Evolutionary conservation across 345 rosid genomes (phyloP), one percentile per base, ranked within the genome.

Genomic region (Leavenworthia alabamica): DNA sequence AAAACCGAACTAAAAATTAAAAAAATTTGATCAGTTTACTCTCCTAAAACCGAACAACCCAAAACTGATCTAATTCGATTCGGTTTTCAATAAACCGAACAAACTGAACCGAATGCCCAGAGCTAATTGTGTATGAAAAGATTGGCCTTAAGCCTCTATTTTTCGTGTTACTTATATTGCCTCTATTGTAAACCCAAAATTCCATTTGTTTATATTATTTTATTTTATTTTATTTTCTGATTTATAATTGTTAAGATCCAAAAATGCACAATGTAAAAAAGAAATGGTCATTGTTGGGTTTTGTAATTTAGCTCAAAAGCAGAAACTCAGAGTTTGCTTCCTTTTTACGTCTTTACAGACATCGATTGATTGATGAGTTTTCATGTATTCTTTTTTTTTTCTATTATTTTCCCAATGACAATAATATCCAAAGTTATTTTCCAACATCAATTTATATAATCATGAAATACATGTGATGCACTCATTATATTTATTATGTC

Each of bases 271-370:
- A 41, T 46, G 52, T 24, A 63, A 56, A 63, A 56, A 56, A 9
- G 9, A 56, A 22, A 47, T 11, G 6, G 63, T 56, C 45, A n/a
- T 20, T 70, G 57, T 62, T 70, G 45, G 20, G 28, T 47, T 53
- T 61, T 70, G 74, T 39, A 55, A 32, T 56, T 62, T 70, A 55
- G 58, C 53, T 31, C 17, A 62, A 49, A 39, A 63, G 52, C 74
- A 62, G 51, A 62, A 54, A 62, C 62, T 35, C 62, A 54, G 58
- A 63, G 54, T 63, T 81, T 84, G 79, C 90, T 81, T 84, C 75
- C 76, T 53, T 71, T 76, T 78, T 77, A 84, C 89, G 89, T 76
- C 75, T 82, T 71, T 8, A 60, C 53, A 56, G 67, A 54, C 70
- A 68, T 56, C 22, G 70, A 75, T 27, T 69, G 78, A 75, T 74